Base-by-base conservation (phyloP, 1,284 basidiomycete species). In the Hemileia vastatrix region DNA sequence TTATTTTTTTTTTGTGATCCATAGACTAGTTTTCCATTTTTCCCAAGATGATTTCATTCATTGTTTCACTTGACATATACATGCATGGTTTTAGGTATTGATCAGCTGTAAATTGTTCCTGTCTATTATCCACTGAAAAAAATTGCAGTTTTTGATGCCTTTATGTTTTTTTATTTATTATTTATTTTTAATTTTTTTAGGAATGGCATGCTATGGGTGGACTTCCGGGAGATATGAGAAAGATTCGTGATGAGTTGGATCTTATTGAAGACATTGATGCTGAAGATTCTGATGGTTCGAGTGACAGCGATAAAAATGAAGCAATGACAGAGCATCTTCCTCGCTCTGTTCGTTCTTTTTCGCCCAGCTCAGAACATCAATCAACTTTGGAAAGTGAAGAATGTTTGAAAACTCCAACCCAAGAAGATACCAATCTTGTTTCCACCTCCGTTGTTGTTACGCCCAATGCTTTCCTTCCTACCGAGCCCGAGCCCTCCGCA, bases 151-250 rank as follows among this genome's bases (percentile, higher is more conserved):
- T n/a, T n/a, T n/a, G n/a, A n/a, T n/a, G n/a, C n/a, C n/a, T n/a
- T n/a, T n/a, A n/a, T n/a, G n/a, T n/a, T n/a, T n/a, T n/a, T n/a
- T n/a, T n/a, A n/a, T n/a, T n/a, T n/a, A n/a, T n/a, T n/a, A n/a
- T n/a, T n/a, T n/a, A n/a, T n/a, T n/a, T n/a, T n/a, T n/a, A n/a
- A n/a, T n/a, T 21, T 24, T 44, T 44, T 31, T 15, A 62, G 59
- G 59, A 62, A 55, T 62, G 59, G 59, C 44, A 53, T 23, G 43
- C 59, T 21, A 48, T 62, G 2, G 59, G 59, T 55, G 44, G 45
- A 3, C 15, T 62, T 9, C 27, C 43, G 48, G 27, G 53, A 13
- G 44, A 55, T 47, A 48, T 33, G 32, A 19, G 6, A 36, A 62
- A 55, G 43, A 54, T 36, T 24, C 21, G 52, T 23, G 48, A 19